A percentile compares a stretch with the other conserved stretches of the same genome.
phyloP scores from a whole-genome alignment of 805 yeast species.

The Candida orba region DNA sequence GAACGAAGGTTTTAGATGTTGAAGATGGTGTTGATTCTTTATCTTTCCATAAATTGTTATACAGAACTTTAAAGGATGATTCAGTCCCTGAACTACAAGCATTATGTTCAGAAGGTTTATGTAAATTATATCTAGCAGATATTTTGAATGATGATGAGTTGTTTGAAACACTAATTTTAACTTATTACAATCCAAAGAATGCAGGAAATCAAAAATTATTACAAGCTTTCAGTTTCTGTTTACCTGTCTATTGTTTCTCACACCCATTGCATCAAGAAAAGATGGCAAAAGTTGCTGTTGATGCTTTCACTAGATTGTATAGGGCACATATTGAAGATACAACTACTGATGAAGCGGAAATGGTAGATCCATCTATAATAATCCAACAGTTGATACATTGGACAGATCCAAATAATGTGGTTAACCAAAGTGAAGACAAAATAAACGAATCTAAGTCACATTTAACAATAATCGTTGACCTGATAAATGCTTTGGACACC shows the following conservation, averaged over 20 bases:
- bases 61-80: constrained; percentile 51
- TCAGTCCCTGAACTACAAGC: constrained; percentile 65
- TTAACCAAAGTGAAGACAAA: constrained; percentile 37
- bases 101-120: constrained; percentile 77
- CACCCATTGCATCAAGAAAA: constrained; percentile 64
- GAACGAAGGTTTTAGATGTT: constrained; percentile 55
- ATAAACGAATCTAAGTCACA: constrained; percentile 43
- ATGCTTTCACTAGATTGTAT: constrained; percentile 54
- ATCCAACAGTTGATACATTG: constrained; percentile 71
- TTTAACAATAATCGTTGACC: constrained; percentile 45
- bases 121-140: constrained; percentile 75
- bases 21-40: constrained; percentile 57
- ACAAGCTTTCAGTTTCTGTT: constrained; percentile 78
- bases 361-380: constrained; percentile 40
- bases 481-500: constrained; percentile 42
- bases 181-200: constrained; percentile 69
- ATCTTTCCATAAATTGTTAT: constrained; percentile 62
- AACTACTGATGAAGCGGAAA: constrained; percentile 23
- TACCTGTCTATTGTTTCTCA: constrained; percentile 82
- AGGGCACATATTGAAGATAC: constrained; percentile 33
- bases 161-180: constrained; percentile 60
- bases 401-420: constrained; percentile 74
- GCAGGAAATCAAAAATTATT: constrained; percentile 55
- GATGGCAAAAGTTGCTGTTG: constrained; percentile 56
- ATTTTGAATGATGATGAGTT: constrained; percentile 63